phyloP scores from a whole-genome alignment of 805 yeast genomes.

The Saccharomycopsis fodiens region DNA sequence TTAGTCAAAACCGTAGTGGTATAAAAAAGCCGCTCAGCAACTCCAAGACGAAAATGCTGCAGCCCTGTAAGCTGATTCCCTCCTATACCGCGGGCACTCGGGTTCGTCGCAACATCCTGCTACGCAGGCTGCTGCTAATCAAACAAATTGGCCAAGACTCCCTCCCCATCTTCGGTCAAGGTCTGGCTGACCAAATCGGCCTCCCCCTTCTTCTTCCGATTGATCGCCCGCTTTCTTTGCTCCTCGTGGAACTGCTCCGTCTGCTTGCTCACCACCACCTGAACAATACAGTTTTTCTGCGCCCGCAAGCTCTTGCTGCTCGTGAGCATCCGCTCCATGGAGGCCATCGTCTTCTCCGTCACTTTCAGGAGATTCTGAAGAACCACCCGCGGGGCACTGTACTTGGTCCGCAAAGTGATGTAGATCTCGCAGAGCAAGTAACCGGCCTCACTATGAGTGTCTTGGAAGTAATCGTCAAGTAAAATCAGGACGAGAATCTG shows the following conservation, averaged over 20 bases:
- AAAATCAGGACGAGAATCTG: constrained; percentile 51
- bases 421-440: constrained; percentile 76
- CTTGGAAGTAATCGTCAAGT: constrained; percentile 69
- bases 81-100: no score
- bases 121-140: background rate
- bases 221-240: constrained; percentile 16
- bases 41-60: no score
- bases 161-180: constrained; percentile 11
- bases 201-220: constrained; percentile 14
- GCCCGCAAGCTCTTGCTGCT: constrained; percentile 14
- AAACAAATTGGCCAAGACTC: constrained; percentile 17
- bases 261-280: constrained; percentile 14
- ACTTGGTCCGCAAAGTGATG: constrained; percentile 61
- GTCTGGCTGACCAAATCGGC: constrained; percentile 16
- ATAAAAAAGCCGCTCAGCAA: no score
- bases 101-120: no score
- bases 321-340: constrained; percentile 16
- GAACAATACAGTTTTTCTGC: constrained; percentile 16
- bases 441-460: constrained; percentile 89
- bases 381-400: constrained; percentile 23
- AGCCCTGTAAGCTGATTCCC: no score
- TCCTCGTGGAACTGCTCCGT: constrained; percentile 18
- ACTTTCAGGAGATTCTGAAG: constrained; percentile 10
- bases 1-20: no score
- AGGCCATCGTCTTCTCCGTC: constrained; percentile 12